phyloP scores from a whole-genome alignment of 768 basidiomycete species.

The Leccinum uliginosum region DNA sequence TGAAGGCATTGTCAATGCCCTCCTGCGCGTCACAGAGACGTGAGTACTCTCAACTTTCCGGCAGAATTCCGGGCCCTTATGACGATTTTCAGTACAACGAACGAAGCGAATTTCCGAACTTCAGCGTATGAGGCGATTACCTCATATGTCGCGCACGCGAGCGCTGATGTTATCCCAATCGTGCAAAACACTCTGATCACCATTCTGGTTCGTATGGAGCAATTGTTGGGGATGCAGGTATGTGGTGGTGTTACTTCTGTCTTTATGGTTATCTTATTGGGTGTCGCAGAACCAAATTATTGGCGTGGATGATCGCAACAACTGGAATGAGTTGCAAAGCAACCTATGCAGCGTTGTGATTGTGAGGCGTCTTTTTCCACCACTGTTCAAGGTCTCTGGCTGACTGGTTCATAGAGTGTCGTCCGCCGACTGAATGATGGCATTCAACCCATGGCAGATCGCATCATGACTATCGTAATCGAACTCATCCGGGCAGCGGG shows the following conservation, averaged over 20 bases:
- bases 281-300: conserved; percentile 77
- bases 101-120: conserved; percentile 90
- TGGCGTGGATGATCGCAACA: conserved; percentile 93
- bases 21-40: conserved; percentile 87
- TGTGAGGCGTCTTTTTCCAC: conserved; percentile 41
- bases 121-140: conserved; percentile 96
- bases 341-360: conserved; percentile 90
- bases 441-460: conserved; percentile 85
- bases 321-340: conserved; percentile 98
- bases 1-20: conserved; percentile 77
- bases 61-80: conserved; percentile 9
- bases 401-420: conserved; percentile 54
- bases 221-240: conserved; percentile 78
- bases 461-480: conserved; percentile 90
- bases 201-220: conserved; percentile 88
- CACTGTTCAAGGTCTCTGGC: not conserved
- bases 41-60: conserved; percentile 31
- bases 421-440: conserved; percentile 79
- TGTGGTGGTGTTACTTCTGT: conserved; percentile 27
- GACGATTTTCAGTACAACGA: conserved; percentile 50
- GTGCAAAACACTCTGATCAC: conserved; percentile 80
- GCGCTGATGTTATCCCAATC: conserved; percentile 71
- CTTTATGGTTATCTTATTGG: not conserved
- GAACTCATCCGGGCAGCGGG: conserved; percentile 82
- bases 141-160: conserved; percentile 77